Evolutionary conservation across 208 protist genomes (phyloP).

Genomic region (Leishmania mexicana): DNA sequence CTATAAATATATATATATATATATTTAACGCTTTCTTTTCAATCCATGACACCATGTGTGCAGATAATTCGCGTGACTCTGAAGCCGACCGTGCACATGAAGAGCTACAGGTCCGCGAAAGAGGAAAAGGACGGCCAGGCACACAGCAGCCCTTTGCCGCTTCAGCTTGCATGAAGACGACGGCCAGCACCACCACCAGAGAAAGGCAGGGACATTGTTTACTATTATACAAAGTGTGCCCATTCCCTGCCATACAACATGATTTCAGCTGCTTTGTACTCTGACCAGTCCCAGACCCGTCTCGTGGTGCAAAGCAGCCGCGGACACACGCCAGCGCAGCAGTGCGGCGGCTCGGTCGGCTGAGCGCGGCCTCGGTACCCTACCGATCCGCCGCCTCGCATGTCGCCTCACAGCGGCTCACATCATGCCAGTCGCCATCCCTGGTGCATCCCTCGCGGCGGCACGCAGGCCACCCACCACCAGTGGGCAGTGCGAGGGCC

Average conservation of each 20-base stretch:
- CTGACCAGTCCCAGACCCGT: neutral
- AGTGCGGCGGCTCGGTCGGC: neutral
- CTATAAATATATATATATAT: neutral
- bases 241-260: neutral
- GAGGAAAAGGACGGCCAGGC: neutral
- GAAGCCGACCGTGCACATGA: neutral
- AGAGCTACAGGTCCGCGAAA: neutral
- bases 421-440: neutral
- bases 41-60: neutral
- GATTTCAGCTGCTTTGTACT: neutral
- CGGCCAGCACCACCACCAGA: neutral
- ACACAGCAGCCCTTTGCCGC: slow-evolving; percentile 1
- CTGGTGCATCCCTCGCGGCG: neutral
- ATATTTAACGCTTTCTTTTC: neutral
- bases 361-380: neutral
- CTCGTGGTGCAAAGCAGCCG: neutral
- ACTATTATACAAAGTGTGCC: neutral
- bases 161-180: neutral
- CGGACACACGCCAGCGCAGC: neutral
- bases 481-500: neutral
- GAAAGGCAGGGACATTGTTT: neutral
- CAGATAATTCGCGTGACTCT: neutral
- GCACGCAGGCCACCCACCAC: neutral
- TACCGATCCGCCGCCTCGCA: neutral
- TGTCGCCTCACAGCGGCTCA: neutral